Conservation (phyloP, 768 basidiomycete species). For the Collybiopsis confluens region DNA sequence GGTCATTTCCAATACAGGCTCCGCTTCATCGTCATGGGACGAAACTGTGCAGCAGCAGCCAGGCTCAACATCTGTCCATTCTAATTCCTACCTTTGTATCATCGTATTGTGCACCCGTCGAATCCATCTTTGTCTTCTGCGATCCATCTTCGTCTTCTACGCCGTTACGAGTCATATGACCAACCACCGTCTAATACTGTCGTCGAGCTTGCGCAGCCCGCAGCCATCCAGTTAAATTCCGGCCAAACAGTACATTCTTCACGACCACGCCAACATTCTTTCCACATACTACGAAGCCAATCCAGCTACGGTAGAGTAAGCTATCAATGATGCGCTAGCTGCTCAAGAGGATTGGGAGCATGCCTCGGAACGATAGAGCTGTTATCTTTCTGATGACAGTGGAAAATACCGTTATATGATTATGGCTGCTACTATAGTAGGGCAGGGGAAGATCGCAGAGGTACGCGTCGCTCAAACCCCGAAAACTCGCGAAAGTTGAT, state of each 20-base stretch:
- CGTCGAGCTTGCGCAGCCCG: too few relatives aligned
- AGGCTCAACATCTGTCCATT: too few relatives aligned
- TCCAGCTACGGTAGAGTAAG: constrained; percentile 62
- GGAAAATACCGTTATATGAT: constrained; percentile 96
- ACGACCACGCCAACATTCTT: constrained; percentile 77
- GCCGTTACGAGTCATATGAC: too few relatives aligned
- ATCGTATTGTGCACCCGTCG: too few relatives aligned
- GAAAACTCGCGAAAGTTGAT: background rate
- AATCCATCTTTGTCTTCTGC: too few relatives aligned
- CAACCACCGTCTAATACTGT: too few relatives aligned
- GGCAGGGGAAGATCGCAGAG: constrained; percentile 99
- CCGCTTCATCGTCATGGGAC: too few relatives aligned
- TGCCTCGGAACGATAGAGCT: constrained; percentile 96
- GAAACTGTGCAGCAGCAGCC: too few relatives aligned
- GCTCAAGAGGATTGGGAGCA: constrained; percentile 86
- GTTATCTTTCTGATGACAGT: constrained; percentile 98
- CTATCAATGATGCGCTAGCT: constrained; percentile 83
- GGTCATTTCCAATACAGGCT: too few relatives aligned
- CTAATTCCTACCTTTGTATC: too few relatives aligned
- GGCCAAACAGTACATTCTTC: constrained; percentile 79
- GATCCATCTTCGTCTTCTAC: too few relatives aligned
- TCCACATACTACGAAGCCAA: constrained; percentile 90
- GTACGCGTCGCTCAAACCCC: constrained; percentile 39
- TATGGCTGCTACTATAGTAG: constrained; percentile 94
- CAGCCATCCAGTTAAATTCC: too few relatives aligned